Conservation (phyloP, 371 early-diverging fungal genomes). For the Choanephora cucurbitarum region DNA sequence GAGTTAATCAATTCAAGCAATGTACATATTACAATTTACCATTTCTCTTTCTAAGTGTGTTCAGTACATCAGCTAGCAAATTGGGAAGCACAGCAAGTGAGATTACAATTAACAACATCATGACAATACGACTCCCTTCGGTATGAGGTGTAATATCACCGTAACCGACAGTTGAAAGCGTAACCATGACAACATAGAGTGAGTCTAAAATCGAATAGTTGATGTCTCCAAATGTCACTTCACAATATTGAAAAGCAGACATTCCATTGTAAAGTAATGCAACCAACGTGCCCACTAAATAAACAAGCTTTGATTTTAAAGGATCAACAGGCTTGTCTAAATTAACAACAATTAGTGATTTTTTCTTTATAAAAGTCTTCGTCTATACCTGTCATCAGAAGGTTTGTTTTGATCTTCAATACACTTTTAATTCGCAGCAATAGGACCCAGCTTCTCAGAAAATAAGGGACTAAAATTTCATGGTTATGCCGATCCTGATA, state of each 20-base stretch:
- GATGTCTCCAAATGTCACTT: slow-evolving; percentile 58
- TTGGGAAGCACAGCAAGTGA: slow-evolving; percentile 66
- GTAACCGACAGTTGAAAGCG: slow-evolving; percentile 79
- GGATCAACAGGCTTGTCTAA: slow-evolving; percentile 54
- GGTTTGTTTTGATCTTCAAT: slow-evolving; percentile 58
- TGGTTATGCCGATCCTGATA: no score
- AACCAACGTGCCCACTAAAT: slow-evolving; percentile 64
- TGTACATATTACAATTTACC: slow-evolving; percentile 25
- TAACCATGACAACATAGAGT: slow-evolving; percentile 64
- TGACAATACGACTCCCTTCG: slow-evolving; percentile 60
- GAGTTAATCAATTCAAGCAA: neutral
- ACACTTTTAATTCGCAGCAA: slow-evolving; percentile 60
- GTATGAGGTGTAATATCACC: slow-evolving; percentile 75
- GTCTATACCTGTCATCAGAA: slow-evolving; percentile 46
- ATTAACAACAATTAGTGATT: neutral
- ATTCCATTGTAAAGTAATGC: slow-evolving; percentile 68
- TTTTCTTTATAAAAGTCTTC: neutral
- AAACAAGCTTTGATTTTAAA: slow-evolving; percentile 60
- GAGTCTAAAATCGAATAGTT: slow-evolving; percentile 57
- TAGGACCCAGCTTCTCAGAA: slow-evolving; percentile 61
- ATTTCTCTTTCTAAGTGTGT: slow-evolving; percentile 55
- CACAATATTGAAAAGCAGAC: slow-evolving; percentile 72
- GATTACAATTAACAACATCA: slow-evolving; percentile 70
- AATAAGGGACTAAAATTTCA: slow-evolving; percentile 55
- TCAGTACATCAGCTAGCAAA: slow-evolving; percentile 57